Base-by-base conservation (phyloP, 441 rosid genomes). In the Pelargonium australe region DNA sequence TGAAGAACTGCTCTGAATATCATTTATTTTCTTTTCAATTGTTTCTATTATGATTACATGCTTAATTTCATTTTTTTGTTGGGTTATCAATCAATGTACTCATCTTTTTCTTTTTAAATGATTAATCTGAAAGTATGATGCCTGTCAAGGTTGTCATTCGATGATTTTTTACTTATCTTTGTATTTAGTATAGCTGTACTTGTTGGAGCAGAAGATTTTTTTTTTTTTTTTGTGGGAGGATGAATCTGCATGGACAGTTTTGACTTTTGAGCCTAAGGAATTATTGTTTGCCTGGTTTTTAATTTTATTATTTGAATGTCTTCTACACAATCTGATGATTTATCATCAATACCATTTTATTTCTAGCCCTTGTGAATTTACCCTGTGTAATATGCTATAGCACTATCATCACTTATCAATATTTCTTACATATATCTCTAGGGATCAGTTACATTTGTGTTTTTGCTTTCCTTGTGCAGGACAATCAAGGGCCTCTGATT, bases 401-500 rank as follows among this genome's bases (percentile, higher is more conserved):
- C 65, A 4, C 41, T 13, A 62, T 58, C 28, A 58, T 16, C 43
- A 17, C 23, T 53, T 61, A 25, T 61, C 19, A 2, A 62, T 62
- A 12, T 25, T 31, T 62, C 41, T 25, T 62, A 62, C 25, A 37
- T 34, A 12, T 62, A 37, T 62, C 3, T 62, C 12, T 61, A 28
- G 16, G 9, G 7, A 23, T 61, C 14, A 10, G 40, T 72, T 73
- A 78, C 63, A 58, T 53, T 74, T 71, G 40, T 45, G 7, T 81
- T 69, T 78, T 41, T 79, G 63, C 72, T 65, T 47, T 76, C 63
- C 65, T 44, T 76, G 37, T 73, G 61, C 87, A 95, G 98, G 99
- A 87, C 72, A 84, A 83, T 81, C 89, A 84, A 76, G 87, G 96
- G 55, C 87, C 81, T 58, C 68, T 89, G 28, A 75, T 90, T 76